Evolutionary conservation across 441 rosid genomes (phyloP), one percentile per base, ranked within the genome.

Genomic region (Cnidoscolus chayamansa): DNA sequence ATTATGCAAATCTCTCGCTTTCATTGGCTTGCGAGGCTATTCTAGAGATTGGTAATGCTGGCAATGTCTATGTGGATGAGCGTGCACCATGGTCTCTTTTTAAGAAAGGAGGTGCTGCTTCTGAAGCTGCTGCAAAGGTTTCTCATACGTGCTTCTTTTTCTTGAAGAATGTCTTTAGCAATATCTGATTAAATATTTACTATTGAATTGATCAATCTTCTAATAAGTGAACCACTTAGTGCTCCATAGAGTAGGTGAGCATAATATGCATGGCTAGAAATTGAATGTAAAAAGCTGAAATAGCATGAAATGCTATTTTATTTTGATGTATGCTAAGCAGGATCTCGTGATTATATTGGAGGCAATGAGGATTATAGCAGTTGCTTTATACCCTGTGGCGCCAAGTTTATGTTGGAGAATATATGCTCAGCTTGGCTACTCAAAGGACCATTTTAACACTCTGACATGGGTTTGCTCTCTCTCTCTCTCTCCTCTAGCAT

Each of bases 91-190:
- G 99, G 98, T 83, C 90, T 45, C 87, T 81, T 58, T 94, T 92
- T 78, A 94, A 94, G 90, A 78, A 92, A 84, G 99, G 97, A 48
- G 93, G 88, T 76, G 84, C 72, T 71, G 88, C 90, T 83, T 82
- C 91, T 61, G 96, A 87, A 81, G 85, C 88, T 77, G 99, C 98
- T 49, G 91, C 97, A 63, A 92, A 89, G 99, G 98, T 94, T 32
- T 65, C 59, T 11, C 43, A 11, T 37, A 10, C 55, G 4, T 0
- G 9, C 48, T 54, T 45, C 47, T 60, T 5, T 55, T 48, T 65
- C 63, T 17, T 74, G 15, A 4, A 37, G 43, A 58, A 43, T 1
- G 48, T n/a, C 16, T 11, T 50, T 51, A n/a, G 35, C 35, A 35
- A 12, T 31, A 59, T 65, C 13, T 68, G 16, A 25, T 25, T 25